Conservation (phyloP, 2,329 filamentous ascomycete genomes). For the Claviceps sp. region DNA sequence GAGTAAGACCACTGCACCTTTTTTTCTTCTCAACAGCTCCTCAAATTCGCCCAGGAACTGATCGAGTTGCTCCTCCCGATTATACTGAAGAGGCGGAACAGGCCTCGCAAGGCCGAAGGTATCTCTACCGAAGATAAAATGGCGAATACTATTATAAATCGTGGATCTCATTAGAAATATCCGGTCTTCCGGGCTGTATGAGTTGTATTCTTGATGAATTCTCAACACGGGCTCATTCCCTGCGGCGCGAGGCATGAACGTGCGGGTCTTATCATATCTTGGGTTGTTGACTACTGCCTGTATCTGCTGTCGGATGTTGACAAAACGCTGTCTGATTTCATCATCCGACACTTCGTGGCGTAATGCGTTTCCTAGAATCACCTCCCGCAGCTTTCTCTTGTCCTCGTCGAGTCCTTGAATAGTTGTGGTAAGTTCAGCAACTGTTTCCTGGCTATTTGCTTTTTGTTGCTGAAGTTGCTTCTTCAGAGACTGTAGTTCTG, state of each 20-base stretch:
- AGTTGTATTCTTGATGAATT: not conserved
- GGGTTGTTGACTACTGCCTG: not conserved
- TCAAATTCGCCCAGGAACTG: not conserved
- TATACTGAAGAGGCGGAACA: not conserved
- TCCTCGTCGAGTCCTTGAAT: not conserved
- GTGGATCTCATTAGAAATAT: not conserved
- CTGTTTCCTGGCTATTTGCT: not conserved
- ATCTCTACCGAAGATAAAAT: not conserved
- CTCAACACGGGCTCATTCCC: too few species aligned
- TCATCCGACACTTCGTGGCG: not conserved
- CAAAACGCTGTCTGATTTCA: not conserved
- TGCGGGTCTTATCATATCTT: not conserved
- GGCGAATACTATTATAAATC: not conserved
- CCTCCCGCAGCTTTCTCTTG: not conserved
- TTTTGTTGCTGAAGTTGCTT: not conserved
- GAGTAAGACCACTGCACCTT: not conserved
- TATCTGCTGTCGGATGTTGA: not conserved
- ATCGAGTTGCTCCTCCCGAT: not conserved
- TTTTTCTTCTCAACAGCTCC: not conserved
- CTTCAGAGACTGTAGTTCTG: not conserved
- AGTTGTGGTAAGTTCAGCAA: not conserved
- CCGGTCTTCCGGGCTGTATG: rapidly evolving
- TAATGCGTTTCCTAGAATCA: not conserved
- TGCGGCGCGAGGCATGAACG: not conserved
- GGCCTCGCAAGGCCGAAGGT: not conserved